These are phyloP conservation scores for Mucor saturninus DNA, from an alignment of 371 early-diverging fungal species.

Conservation along the genomic window DNA sequence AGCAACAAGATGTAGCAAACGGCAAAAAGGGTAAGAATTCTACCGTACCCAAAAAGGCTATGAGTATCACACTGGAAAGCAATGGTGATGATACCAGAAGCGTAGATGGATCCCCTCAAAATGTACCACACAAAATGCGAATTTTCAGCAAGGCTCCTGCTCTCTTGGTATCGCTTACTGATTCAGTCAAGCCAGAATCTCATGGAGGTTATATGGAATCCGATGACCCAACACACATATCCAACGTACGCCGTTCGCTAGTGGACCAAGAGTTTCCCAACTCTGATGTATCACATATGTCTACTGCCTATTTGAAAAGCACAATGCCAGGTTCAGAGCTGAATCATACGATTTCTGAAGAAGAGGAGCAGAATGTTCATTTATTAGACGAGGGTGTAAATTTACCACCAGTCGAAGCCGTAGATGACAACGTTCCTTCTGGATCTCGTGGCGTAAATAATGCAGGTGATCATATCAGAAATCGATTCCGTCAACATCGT, in stretches of 20 bases:
- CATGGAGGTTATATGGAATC: slow-evolving; percentile 33
- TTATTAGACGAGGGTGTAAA: slow-evolving; percentile 17
- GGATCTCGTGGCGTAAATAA: not conserved
- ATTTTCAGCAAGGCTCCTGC: slow-evolving; percentile 13
- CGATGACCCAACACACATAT: slow-evolving; percentile 38
- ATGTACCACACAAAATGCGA: not conserved
- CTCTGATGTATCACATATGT: slow-evolving; percentile 24
- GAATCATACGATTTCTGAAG: slow-evolving; percentile 5
- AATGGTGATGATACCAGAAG: not conserved
- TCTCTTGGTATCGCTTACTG: slow-evolving; percentile 20
- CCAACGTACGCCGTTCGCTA: slow-evolving; percentile 39
- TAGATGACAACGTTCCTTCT: slow-evolving; percentile 4
- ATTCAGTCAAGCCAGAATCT: slow-evolving; percentile 31
- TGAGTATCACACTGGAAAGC: not conserved
- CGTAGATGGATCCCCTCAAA: not conserved
- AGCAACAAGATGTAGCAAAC: not conserved
- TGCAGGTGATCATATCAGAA: not conserved
- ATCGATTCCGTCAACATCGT: slow-evolving; percentile 25
- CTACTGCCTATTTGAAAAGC: slow-evolving; percentile 22
- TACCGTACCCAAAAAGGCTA: not conserved
- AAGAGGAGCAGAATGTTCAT: slow-evolving; percentile 8
- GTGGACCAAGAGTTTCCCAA: slow-evolving; percentile 40
- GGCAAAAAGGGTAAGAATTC: not conserved
- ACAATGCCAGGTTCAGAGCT: not conserved
- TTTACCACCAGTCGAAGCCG: slow-evolving; percentile 10